Conservation (phyloP, 805 yeast species). For the Ogataea zsoltii region DNA sequence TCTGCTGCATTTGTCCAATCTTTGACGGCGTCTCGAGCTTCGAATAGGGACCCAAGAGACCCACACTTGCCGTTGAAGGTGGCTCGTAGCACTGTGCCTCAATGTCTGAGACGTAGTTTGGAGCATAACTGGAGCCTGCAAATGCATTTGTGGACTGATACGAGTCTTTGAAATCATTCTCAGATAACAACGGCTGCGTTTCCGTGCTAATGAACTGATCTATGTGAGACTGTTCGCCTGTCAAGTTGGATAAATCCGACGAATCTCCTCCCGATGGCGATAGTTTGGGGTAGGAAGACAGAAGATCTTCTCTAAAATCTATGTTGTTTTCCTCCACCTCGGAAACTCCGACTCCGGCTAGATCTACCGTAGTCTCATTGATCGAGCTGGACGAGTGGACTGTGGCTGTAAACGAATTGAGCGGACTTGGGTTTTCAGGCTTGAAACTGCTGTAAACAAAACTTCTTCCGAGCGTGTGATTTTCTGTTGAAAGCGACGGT, state of each 20-base stretch:
- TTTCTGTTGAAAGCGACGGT: constrained; percentile 27
- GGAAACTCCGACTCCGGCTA: constrained; percentile 58
- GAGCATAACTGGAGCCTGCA: not conserved
- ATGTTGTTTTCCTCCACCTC: constrained; percentile 28
- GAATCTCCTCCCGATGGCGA: not conserved
- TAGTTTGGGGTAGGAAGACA: not conserved
- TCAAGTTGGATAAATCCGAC: not conserved
- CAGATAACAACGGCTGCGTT: constrained; percentile 5
- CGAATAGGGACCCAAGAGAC: not conserved
- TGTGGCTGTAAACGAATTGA: constrained; percentile 38
- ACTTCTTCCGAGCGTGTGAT: constrained; percentile 41
- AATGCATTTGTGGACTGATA: constrained; percentile 5
- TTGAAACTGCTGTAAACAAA: constrained; percentile 38
- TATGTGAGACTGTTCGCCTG: constrained; percentile 5
- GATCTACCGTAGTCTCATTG: constrained; percentile 57
- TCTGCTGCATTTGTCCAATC: constrained; percentile 1
- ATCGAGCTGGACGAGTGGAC: constrained; percentile 50
- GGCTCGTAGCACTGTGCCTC: constrained; percentile 6
- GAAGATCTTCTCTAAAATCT: not conserved
- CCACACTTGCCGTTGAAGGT: not conserved
- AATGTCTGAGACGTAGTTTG: constrained; percentile 1
- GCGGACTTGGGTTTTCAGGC: constrained; percentile 21
- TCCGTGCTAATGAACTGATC: constrained; percentile 7
- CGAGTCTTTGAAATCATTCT: not conserved
- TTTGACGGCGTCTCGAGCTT: constrained; percentile 7